These are phyloP conservation scores for Xerocomellus intermedius DNA, from an alignment of 768 basidiomycete species.

Conservation along the genomic window DNA sequence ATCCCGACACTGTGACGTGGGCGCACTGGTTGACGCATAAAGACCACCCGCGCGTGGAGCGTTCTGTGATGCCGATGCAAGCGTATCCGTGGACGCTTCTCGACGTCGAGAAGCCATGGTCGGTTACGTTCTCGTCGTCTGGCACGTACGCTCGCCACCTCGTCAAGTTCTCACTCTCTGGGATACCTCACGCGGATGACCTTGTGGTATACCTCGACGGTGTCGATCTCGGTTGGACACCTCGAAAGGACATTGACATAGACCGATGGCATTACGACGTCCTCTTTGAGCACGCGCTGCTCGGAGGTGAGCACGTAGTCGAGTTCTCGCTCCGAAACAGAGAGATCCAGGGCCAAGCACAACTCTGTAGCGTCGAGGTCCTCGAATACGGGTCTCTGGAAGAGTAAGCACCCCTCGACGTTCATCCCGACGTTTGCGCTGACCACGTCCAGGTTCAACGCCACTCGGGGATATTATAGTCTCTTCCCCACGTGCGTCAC, in stretches of 20 bases:
- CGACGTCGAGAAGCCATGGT: slow-evolving; percentile 58
- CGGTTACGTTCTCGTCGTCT: slow-evolving; percentile 59
- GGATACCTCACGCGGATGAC: slow-evolving; percentile 53
- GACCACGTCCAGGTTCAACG: slow-evolving; percentile 50
- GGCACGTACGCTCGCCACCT: slow-evolving; percentile 61
- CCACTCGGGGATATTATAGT: slow-evolving; percentile 56
- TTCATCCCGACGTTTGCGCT: neutral
- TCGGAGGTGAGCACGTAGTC: slow-evolving; percentile 54
- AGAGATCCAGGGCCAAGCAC: slow-evolving; percentile 52
- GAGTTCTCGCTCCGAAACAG: slow-evolving; percentile 53
- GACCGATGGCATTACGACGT: slow-evolving; percentile 81
- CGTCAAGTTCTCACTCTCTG: slow-evolving; percentile 71
- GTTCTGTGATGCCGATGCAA: slow-evolving; percentile 73
- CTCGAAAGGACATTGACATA: slow-evolving; percentile 50
- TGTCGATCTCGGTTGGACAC: slow-evolving; percentile 53
- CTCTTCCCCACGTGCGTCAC: slow-evolving; percentile 68
- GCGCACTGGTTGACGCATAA: slow-evolving; percentile 61
- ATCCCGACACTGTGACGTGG: slow-evolving; percentile 56
- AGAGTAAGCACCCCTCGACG: slow-evolving; percentile 42
- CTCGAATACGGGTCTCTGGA: slow-evolving; percentile 65
- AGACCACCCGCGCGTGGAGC: slow-evolving; percentile 49
- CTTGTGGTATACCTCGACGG: slow-evolving; percentile 63
- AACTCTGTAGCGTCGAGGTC: slow-evolving; percentile 75
- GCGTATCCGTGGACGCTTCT: slow-evolving; percentile 75
- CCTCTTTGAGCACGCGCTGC: slow-evolving; percentile 38